phyloP scores from a whole-genome alignment of 805 yeast species.

The Metschnikowia similis region DNA sequence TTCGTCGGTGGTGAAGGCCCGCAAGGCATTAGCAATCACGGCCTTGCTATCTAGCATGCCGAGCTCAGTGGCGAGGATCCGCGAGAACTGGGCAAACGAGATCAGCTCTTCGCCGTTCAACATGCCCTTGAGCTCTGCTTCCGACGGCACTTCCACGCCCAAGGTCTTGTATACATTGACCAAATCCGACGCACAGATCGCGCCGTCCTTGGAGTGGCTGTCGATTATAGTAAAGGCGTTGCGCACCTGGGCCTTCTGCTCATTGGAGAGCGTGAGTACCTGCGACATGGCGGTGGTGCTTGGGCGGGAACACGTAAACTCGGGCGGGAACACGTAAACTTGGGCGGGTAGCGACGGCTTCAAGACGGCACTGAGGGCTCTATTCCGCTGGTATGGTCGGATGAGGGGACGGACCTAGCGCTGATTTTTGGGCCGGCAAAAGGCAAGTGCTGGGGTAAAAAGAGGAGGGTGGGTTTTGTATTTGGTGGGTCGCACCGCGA shows the following conservation, averaged over 20 bases:
- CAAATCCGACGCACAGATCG: slow-evolving; percentile 53
- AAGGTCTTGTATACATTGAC: slow-evolving; percentile 48
- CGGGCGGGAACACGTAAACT: too few species aligned
- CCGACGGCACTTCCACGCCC: slow-evolving; percentile 44
- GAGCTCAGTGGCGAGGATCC: slow-evolving; percentile 55
- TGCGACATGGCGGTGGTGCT: slow-evolving; percentile 10
- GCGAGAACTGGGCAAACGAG: slow-evolving; percentile 62
- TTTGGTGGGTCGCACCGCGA: too few species aligned
- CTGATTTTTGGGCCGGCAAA: too few species aligned
- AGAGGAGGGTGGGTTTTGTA: too few species aligned
- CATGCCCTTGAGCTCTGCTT: slow-evolving; percentile 48
- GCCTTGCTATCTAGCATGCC: slow-evolving; percentile 49
- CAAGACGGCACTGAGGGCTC: too few species aligned
- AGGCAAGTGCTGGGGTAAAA: too few species aligned
- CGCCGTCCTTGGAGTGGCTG: slow-evolving; percentile 69
- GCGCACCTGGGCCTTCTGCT: slow-evolving; percentile 61
- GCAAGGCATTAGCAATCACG: slow-evolving; percentile 54
- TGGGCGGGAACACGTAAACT: too few species aligned
- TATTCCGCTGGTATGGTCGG: too few species aligned
- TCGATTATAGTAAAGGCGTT: slow-evolving; percentile 79
- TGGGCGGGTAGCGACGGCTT: too few species aligned
- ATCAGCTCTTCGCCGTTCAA: slow-evolving; percentile 41
- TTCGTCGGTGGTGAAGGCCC: slow-evolving; percentile 42
- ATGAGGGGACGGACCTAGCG: too few species aligned
- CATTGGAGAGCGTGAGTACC: slow-evolving; percentile 47